Percentiles rank a stretch among this genome's conserved stretches.
These are phyloP conservation scores for Chaetomiaceae sp. DNA, from an alignment of 2,329 filamentous ascomycete genomes.

Conservation along the genomic window DNA sequence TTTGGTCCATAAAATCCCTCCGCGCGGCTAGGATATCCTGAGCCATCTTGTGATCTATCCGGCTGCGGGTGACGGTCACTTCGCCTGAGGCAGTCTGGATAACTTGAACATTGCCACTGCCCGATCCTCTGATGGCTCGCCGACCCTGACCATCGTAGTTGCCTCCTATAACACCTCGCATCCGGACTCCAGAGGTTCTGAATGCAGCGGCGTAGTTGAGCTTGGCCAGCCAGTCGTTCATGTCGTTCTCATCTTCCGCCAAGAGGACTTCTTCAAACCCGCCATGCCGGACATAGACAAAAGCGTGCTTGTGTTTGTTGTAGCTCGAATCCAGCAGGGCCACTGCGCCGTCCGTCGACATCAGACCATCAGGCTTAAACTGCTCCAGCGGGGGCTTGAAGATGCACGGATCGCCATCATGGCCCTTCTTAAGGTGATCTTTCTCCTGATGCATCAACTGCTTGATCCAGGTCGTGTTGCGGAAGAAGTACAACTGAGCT, in stretches of 20 bases:
- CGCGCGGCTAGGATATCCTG: slow-evolving; percentile 81
- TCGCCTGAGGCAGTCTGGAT: slow-evolving; percentile 69
- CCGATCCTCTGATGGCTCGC: slow-evolving; percentile 66
- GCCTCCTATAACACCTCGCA: slow-evolving; percentile 79
- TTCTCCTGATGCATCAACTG: slow-evolving; percentile 85
- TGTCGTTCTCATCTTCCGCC: slow-evolving; percentile 82
- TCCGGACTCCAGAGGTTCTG: slow-evolving; percentile 82
- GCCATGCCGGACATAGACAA: slow-evolving; percentile 81
- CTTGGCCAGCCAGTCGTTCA: slow-evolving; percentile 95
- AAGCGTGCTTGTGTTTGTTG: slow-evolving; percentile 93
- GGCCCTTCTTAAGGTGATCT: slow-evolving; percentile 69
- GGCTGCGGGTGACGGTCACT: slow-evolving; percentile 66
- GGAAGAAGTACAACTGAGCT: slow-evolving; percentile 96
- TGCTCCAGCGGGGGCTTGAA: slow-evolving; percentile 87
- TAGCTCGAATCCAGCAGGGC: slow-evolving; percentile 82
- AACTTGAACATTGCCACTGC: slow-evolving; percentile 55
- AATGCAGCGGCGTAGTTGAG: slow-evolving; percentile 96
- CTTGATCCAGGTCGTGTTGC: slow-evolving; percentile 89
- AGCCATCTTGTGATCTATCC: slow-evolving; percentile 75
- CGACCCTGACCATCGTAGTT: slow-evolving; percentile 78
- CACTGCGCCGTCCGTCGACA: slow-evolving; percentile 91
- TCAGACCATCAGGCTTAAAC: slow-evolving; percentile 89
- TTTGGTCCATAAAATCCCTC: slow-evolving; percentile 74
- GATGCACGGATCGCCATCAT: slow-evolving; percentile 70
- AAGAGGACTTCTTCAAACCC: slow-evolving; percentile 86